These are phyloP conservation scores for Aspergillus intermedius DNA, from an alignment of 2,329 filamentous ascomycete species.

Conservation along the genomic window DNA sequence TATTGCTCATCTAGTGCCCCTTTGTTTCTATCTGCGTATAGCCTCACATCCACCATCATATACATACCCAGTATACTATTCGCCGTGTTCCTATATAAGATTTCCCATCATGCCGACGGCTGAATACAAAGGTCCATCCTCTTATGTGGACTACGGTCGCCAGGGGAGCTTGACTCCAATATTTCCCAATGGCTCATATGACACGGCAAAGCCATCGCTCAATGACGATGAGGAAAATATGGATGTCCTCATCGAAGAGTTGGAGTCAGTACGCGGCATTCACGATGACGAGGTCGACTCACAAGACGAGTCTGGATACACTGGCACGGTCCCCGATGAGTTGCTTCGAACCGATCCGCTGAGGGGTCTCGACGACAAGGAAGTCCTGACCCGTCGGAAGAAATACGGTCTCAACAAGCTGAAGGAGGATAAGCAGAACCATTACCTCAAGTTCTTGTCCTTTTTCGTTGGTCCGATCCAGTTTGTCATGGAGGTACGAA, in stretches of 20 bases:
- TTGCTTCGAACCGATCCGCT: slow-evolving; percentile 70
- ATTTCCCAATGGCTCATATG: neutral
- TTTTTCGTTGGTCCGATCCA: slow-evolving; percentile 88
- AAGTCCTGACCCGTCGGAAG: slow-evolving; percentile 59
- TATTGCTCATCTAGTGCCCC: no score
- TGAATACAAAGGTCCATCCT: neutral
- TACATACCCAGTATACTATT: no score
- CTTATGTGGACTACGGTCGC: neutral
- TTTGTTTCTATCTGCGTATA: no score
- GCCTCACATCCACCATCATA: no score
- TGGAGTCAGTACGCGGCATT: slow-evolving; percentile 73
- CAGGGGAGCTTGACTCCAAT: neutral
- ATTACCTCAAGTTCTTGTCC: slow-evolving; percentile 71
- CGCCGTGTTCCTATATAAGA: no score
- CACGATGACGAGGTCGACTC: slow-evolving; percentile 56
- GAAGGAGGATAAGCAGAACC: slow-evolving; percentile 84
- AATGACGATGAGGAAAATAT: slow-evolving; percentile 59
- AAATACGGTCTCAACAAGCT: slow-evolving; percentile 82
- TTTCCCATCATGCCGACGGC: neutral
- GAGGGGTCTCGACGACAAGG: slow-evolving; percentile 63
- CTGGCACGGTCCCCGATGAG: slow-evolving; percentile 62
- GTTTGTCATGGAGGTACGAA: slow-evolving; percentile 81
- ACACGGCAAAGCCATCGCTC: slow-evolving; percentile 1
- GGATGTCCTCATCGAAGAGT: slow-evolving; percentile 77
- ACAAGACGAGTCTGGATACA: slow-evolving; percentile 47